phyloP scores from a whole-genome alignment of 495 filamentous ascomycete genomes.

The Tuber brumale region DNA sequence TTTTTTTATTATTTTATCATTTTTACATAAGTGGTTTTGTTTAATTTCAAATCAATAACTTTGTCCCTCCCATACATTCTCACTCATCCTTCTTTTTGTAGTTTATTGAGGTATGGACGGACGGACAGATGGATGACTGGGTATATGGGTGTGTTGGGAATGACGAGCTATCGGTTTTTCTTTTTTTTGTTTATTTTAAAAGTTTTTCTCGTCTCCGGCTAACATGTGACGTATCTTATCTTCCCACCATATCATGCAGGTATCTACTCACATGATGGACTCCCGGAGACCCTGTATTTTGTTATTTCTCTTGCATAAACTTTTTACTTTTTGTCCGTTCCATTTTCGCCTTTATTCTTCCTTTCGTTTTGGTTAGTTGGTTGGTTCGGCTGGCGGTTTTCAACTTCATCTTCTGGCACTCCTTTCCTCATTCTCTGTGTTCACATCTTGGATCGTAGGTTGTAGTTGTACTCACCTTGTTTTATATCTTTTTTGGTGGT shows the following conservation, averaged over 20 bases:
- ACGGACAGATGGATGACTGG: not conserved
- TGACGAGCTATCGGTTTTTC: not conserved
- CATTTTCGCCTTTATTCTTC: not conserved
- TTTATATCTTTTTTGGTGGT: not conserved
- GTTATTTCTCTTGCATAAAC: not conserved
- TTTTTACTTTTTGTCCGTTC: not conserved
- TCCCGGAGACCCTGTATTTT: slow-evolving; percentile 1
- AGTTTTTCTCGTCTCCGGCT: not conserved
- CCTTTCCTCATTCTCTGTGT: not conserved
- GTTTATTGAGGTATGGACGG: not conserved
- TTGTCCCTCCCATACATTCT: not conserved
- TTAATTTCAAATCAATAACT: slow-evolving; percentile 6
- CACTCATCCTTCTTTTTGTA: not conserved
- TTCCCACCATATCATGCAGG: not conserved
- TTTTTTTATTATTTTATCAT: not conserved
- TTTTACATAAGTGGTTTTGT: not conserved
- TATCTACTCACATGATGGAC: not conserved
- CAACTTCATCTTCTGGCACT: not conserved
- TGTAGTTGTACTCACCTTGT: not conserved
- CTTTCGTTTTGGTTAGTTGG: not conserved
- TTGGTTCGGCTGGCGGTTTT: not conserved
- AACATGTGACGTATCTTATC: not conserved
- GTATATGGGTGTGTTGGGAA: not conserved
- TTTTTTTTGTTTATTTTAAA: not conserved
- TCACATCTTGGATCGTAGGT: not conserved